phyloP scores from a whole-genome alignment of 225 moss, liverwort and hornwort genomes.

The Marchantia polymorpha region DNA sequence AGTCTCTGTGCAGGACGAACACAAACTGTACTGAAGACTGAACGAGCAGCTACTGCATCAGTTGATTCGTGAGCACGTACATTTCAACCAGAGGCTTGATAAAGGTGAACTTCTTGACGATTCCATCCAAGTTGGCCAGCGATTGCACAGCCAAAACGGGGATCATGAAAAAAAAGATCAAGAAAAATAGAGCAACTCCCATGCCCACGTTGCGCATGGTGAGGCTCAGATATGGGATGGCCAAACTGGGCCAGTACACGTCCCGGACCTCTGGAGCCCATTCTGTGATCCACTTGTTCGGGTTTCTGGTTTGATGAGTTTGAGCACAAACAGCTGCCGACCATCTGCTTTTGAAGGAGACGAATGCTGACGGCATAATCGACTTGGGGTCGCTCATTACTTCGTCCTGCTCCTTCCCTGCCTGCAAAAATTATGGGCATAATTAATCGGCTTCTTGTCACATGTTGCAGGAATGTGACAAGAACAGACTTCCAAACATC shows the following conservation, averaged over 20 bases:
- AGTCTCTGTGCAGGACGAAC: no score
- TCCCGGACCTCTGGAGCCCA: constrained; percentile 84
- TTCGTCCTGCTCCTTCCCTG: constrained; percentile 39
- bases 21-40: no score
- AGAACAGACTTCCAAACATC: no score
- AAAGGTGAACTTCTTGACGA: constrained; percentile 36
- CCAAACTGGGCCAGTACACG: constrained; percentile 75
- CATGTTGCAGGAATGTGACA: no score
- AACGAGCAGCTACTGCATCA: no score
- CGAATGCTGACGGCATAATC: constrained; percentile 66
- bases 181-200: constrained; percentile 42
- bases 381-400: constrained; percentile 36
- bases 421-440: constrained; percentile 38
- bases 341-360: constrained; percentile 71
- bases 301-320: constrained; percentile 72
- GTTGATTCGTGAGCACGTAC: constrained; percentile 28
- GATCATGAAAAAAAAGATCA: constrained; percentile 64
- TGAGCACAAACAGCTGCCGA: constrained; percentile 70
- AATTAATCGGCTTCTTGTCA: no score
- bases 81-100: constrained; percentile 39
- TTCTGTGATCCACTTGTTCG: constrained; percentile 67
- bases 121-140: constrained; percentile 60
- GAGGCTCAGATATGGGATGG: constrained; percentile 63
- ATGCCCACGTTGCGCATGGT: constrained; percentile 43
- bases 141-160: constrained; percentile 60